These are phyloP conservation scores for Cryptosporidium ubiquitum DNA, from an alignment of 169 alveolate genomes.

Conservation along the genomic window DNA sequence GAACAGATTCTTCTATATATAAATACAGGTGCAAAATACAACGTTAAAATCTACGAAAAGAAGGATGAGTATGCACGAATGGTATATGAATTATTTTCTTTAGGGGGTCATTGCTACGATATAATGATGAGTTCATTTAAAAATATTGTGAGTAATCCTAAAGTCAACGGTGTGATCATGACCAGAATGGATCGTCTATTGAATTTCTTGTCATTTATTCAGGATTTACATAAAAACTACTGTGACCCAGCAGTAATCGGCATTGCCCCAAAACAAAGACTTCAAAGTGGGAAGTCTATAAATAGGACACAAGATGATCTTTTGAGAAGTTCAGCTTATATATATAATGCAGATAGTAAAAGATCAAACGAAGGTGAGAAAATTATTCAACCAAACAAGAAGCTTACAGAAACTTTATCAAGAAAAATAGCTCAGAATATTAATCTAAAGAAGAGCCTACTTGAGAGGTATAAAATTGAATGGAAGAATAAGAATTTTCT, in stretches of 20 bases:
- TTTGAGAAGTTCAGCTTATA: background rate
- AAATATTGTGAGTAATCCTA: conserved; percentile 2
- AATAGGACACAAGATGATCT: background rate
- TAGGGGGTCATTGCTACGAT: conserved; percentile 31
- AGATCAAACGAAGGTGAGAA: background rate
- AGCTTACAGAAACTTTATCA: background rate
- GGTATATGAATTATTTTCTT: conserved; percentile 19
- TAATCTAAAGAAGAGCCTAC: background rate
- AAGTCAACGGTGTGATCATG: conserved; percentile 13
- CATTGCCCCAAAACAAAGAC: background rate
- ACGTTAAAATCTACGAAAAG: conserved; percentile 6
- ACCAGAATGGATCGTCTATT: conserved; percentile 66
- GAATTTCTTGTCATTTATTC: conserved; percentile 38
- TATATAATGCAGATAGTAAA: background rate
- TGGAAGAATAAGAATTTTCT: background rate
- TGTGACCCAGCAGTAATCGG: conserved; percentile 33
- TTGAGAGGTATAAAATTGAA: background rate
- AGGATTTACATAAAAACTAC: conserved; percentile 38
- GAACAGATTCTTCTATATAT: conserved; percentile 41
- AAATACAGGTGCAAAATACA: conserved; percentile 60
- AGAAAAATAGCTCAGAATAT: background rate
- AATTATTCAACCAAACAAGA: background rate
- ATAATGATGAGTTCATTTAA: conserved; percentile 52
- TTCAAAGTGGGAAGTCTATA: background rate
- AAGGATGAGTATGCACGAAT: conserved; percentile 12